Base-by-base conservation (phyloP, 164 flowering plant genomes). In the Berberis vulgaris region DNA sequence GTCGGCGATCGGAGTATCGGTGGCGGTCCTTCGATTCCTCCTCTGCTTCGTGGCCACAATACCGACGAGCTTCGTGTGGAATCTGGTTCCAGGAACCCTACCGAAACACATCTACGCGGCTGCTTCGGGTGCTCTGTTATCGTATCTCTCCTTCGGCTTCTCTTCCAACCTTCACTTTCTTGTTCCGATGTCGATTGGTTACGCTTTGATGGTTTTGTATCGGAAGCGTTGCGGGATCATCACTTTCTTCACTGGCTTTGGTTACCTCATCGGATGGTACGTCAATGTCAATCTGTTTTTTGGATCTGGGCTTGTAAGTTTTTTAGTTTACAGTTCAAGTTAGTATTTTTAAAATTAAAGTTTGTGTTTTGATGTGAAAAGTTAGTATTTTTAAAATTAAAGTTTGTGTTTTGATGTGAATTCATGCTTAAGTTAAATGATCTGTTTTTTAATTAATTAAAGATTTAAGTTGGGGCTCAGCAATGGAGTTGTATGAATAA, bases 211-310 rank as follows among this genome's bases (percentile, higher is more conserved):
- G 99, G 69, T 82, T 58, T 46, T 83, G n/a, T 82, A 13, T 65
- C 85, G 99, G 41, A 66, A 76, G 45, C 66, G 73, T 13, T 87
- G 94, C 56, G 99, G 99, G 10, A 72, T 86, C 69, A 54, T 95
- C 67, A 85, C 99, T 0, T 95, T 91, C 77, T 74, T 86, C 77
- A 45, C 76, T 26, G 92, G 87, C 7, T 88, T 95, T 60, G 99
- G 91, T 1, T 95, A 91, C 65, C 88, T 95, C 60, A 88, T 95
- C 56, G 97, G 94, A 8, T 95, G 99, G 99, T 95, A 73, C 11
- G 79, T 69, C 5, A 43, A 9, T 40, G 1, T 4, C 1, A 58
- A 3, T 7, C 10, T 45, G 1, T 1, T 38, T 11, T 47, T 6
- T 56, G 38, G 8, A 13, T 56, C 39, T 40, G 42, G 26, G 26